Base-by-base conservation (phyloP, 768 basidiomycete species). In the Kwoniella mangroviensis region DNA sequence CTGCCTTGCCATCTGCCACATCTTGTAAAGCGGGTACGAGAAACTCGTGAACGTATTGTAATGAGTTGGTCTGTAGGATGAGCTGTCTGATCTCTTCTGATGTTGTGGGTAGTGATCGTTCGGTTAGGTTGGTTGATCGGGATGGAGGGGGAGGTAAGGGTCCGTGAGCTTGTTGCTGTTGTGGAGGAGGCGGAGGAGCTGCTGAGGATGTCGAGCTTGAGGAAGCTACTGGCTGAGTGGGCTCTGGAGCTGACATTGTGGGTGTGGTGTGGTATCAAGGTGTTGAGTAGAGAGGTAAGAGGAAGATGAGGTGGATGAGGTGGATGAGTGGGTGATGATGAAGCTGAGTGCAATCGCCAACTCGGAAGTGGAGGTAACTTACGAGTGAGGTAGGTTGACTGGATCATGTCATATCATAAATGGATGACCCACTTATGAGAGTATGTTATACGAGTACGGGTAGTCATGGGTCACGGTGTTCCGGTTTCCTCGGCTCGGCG, bases 1-100 rank as follows among this genome's bases (percentile, higher is more conserved):
- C 45, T 49, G 42, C 3, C 53, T 65, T 54, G 2, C 67, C 71
- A 52, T 68, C 41, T 11, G 65, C 60, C 34, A 68, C 12, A 17
- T 65, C 43, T 26, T 73, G 65, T 26, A 73, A 43, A 17, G 49
- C 13, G 19, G 68, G 72, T 28, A 73, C 58, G 40, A 73, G n/a
- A 11, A 57, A 26, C 2, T 67, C 34, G 4, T 53, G 17, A 28
- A 73, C 64, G 26, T 51, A n/a, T 11, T 28, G 28, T 7, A 65
- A n/a, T 9, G 67, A 51, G 17, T 60, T 15, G 55, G 58, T 64
- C 21, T 24, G 11, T 19, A 60, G 42, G 49, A 73, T 51, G 34
- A 69, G 63, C 22, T 40, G 6, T 19, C 52, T 13, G 11, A 73
- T 40, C 49, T 73, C 68, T 43, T 64, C n/a, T 4, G 72, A 40